Evolutionary conservation across 106 monocot genomes (phyloP).

Genomic region (Ottelia alismoides): DNA sequence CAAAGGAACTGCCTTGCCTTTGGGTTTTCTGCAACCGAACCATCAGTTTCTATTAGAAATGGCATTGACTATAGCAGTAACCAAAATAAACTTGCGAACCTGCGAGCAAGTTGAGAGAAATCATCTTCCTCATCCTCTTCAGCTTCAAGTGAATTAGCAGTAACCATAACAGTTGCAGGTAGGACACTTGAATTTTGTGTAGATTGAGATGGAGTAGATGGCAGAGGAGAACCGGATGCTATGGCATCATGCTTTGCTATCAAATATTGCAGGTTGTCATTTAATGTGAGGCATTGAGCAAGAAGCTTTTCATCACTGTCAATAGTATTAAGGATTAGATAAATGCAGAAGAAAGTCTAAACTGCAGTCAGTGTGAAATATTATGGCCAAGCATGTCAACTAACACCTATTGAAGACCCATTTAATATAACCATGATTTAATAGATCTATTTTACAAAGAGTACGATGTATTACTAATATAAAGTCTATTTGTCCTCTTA

Average conservation of each 20-base stretch:
- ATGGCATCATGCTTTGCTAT: constrained; percentile 33
- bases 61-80: too few species aligned
- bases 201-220: constrained; percentile 21
- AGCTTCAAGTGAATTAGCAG: not conserved
- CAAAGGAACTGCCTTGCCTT: constrained; percentile 14
- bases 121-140: constrained; percentile 18
- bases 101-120: constrained; percentile 15
- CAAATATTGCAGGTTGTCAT: constrained; percentile 64
- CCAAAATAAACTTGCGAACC: too few species aligned
- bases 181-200: constrained; percentile 6
- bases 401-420: too few species aligned
- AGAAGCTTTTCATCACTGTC: constrained; percentile 76
- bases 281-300: constrained; percentile 56
- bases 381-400: too few species aligned
- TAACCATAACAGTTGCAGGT: not conserved
- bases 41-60: constrained; percentile 43
- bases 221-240: constrained; percentile 14
- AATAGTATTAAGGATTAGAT: too few species aligned
- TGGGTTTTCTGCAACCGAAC: constrained; percentile 39
- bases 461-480: too few species aligned
- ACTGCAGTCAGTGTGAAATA: too few species aligned
- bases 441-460: too few species aligned
- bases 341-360: too few species aligned
- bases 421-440: too few species aligned
- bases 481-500: too few species aligned